Evolutionary conservation across 73 alveolate genomes (phyloP).

Genomic region (Durusdinium trenchii): DNA sequence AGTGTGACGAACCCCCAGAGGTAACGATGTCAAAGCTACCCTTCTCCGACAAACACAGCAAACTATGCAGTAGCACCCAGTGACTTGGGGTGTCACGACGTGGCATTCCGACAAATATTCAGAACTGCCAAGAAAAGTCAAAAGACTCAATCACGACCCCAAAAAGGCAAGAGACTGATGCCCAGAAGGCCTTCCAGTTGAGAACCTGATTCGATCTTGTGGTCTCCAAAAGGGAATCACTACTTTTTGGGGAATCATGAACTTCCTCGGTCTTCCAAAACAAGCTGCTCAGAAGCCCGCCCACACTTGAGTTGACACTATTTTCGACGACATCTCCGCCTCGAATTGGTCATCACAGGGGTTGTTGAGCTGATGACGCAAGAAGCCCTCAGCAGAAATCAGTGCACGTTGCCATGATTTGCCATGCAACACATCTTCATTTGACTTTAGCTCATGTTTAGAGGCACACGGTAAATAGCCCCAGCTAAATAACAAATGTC

Average conservation of each 20-base stretch:
- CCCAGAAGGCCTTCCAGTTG: background rate
- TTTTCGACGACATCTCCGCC: background rate
- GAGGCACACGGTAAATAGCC: too few species aligned
- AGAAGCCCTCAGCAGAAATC: slow-evolving; percentile 53
- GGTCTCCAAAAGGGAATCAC: background rate
- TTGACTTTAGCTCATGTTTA: too few species aligned
- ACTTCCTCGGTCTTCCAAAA: background rate
- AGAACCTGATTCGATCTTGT: background rate
- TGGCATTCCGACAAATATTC: too few species aligned
- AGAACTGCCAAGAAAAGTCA: too few species aligned
- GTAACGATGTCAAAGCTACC: background rate
- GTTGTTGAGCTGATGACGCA: slow-evolving; percentile 67
- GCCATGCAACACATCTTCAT: too few species aligned
- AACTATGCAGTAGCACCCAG: background rate
- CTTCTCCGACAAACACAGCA: background rate
- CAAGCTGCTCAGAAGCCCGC: background rate
- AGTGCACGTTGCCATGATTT: too few species aligned
- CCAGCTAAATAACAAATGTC: too few species aligned
- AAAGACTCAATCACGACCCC: background rate
- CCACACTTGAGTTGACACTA: background rate
- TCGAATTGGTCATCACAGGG: slow-evolving; percentile 69
- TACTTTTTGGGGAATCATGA: background rate
- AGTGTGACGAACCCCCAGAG: background rate
- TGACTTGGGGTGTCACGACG: background rate
- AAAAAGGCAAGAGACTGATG: background rate